Base-by-base conservation (phyloP, 177 flowering plant species). In the Vitis hybrid region DNA sequence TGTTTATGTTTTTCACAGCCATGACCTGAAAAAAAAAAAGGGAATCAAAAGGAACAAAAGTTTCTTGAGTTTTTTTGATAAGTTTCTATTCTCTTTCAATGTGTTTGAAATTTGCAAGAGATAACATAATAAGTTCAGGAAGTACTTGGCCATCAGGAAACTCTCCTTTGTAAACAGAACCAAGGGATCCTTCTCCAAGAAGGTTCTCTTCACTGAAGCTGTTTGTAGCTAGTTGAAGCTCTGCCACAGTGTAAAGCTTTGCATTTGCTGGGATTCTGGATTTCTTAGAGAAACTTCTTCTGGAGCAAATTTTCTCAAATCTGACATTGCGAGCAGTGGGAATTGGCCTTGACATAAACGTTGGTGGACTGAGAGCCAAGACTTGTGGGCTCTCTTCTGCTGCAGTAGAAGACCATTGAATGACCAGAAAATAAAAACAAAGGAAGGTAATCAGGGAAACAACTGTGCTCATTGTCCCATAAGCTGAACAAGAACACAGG, bases 121-220 rank as follows among this genome's bases (percentile, higher is more conserved):
- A 61, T 24, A 12, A 49, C 32, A 12, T 1, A 56, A 13, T 46
- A 13, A 46, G 60, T 21, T 61, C 14, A 67, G 24, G 32, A 50
- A 24, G 11, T 85, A 91, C 98, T 67, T 79, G 84, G 71, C 92
- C 95, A 80, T 90, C 85, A 35, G 88, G 84, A 68, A 93, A 82
- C 51, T 82, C 79, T 13, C 90, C 95, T 82, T 74, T 91, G 74
- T 84, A 90, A 68, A 91, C 98, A 59, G 90, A 83, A 70, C 98
- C 95, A 73, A 93, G 90, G 53, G 97, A 88, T 68, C 95, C 98
- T 72, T 87, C 87, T 66, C 93, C 93, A 27, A 93, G 82, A 73
- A 89, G 74, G 69, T 86, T 86, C 13, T 79, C 85, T 71, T 87
- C 82, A 50, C 85, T 77, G 79, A 93, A 91, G 81, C 61, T 76